Evolutionary conservation across 352 stramenopile species (phyloP).

Genomic region (Pythium coloratum): DNA sequence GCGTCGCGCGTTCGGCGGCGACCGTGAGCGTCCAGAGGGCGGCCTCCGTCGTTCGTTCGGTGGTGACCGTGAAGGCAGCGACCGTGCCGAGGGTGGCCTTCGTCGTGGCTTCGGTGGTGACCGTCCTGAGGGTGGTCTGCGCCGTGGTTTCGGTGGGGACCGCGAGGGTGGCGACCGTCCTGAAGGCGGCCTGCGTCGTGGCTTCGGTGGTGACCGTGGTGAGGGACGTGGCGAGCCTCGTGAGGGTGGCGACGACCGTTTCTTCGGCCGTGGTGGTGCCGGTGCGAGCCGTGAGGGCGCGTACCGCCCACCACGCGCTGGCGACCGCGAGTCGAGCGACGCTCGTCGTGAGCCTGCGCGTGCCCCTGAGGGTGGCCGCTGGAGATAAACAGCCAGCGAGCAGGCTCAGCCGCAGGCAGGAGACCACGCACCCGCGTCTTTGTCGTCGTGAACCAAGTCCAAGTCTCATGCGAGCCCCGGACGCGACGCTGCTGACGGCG

Average conservation of each 20-base stretch:
- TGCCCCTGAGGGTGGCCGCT: conserved; percentile 62
- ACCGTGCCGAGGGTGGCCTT: background rate
- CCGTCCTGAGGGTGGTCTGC: conserved; percentile 22
- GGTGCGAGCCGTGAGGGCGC: conserved; percentile 26
- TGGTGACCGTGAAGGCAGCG: conserved; percentile 15
- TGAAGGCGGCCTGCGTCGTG: background rate
- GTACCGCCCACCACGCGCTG: conserved; percentile 51
- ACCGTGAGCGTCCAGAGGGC: conserved; percentile 27
- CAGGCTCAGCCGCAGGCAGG: background rate
- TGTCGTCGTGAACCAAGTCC: conserved; percentile 1
- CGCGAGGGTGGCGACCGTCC: conserved; percentile 23
- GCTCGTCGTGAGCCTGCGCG: conserved; percentile 38
- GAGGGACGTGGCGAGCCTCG: background rate
- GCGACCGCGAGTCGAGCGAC: conserved; percentile 24
- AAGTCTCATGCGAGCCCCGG: conserved; percentile 2
- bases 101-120: conserved; percentile 16
- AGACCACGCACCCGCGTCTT: background rate
- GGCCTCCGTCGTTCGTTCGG: conserved; percentile 12
- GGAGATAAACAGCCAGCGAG: conserved; percentile 50
- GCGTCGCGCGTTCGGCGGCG: conserved; percentile 13
- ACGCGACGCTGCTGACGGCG: background rate
- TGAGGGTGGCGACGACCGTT: conserved; percentile 40
- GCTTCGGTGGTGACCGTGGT: conserved; percentile 11
- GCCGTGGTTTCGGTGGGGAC: conserved; percentile 30
- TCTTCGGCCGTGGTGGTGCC: conserved; percentile 50